These are phyloP conservation scores for Globisporangium ultimum DNA, from an alignment of 352 stramenopile species.

Conservation along the genomic window DNA sequence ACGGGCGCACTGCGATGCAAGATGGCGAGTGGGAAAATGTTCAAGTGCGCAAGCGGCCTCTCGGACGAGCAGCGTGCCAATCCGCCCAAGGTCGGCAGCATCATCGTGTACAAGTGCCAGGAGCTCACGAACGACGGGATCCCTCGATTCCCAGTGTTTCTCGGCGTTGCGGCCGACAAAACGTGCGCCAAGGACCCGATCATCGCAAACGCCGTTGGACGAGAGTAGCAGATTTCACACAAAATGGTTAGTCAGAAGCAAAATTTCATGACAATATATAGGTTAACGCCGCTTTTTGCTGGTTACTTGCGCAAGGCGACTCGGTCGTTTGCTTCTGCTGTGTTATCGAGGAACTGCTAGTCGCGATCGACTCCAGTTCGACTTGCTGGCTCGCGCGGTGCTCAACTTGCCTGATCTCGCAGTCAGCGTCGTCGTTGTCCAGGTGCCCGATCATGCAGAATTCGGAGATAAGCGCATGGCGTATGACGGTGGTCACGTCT, in stretches of 20 bases:
- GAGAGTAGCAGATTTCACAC: slow-evolving; percentile 1
- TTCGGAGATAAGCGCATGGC: slow-evolving; percentile 8
- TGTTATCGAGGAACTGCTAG: too few relatives aligned
- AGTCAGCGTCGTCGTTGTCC: not conserved
- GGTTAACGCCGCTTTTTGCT: not conserved
- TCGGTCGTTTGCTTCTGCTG: not conserved
- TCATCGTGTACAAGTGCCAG: slow-evolving; percentile 81
- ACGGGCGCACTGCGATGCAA: slow-evolving; percentile 51
- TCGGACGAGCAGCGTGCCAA: slow-evolving; percentile 50
- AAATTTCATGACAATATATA: slow-evolving; percentile 1
- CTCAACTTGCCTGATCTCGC: not conserved
- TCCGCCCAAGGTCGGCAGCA: slow-evolving; percentile 45
- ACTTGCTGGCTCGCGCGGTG: too few relatives aligned
- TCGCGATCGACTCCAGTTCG: too few relatives aligned
- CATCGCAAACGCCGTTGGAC: slow-evolving; percentile 31
- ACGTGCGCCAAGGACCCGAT: slow-evolving; percentile 40
- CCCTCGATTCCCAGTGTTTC: slow-evolving; percentile 71
- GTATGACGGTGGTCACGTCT: slow-evolving; percentile 5
- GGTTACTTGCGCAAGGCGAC: not conserved
- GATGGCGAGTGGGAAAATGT: slow-evolving; percentile 67
- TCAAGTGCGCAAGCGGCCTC: slow-evolving; percentile 67
- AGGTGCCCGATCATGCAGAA: slow-evolving; percentile 10
- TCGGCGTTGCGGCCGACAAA: slow-evolving; percentile 57
- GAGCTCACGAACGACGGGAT: slow-evolving; percentile 69
- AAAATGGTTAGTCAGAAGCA: too few relatives aligned